Conservation (phyloP, 495 filamentous ascomycete species). For the Penicillium soppii region DNA sequence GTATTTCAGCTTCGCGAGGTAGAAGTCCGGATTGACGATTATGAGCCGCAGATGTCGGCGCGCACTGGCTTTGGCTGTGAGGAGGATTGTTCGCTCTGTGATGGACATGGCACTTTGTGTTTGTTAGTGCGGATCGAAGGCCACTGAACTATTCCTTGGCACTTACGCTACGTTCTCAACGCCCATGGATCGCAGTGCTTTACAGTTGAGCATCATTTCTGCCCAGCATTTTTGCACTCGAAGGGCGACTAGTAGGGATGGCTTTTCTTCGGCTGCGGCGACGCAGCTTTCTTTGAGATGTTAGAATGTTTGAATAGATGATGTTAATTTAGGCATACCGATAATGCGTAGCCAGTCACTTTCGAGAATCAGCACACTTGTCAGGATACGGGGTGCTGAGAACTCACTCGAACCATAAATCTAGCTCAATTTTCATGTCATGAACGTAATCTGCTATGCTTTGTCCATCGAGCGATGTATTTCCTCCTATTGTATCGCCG, state of each 20-base stretch:
- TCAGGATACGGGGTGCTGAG: no score
- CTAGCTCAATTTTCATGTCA: slow-evolving; percentile 45
- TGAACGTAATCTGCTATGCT: slow-evolving; percentile 42
- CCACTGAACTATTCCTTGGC: no score
- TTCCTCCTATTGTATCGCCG: slow-evolving; percentile 29
- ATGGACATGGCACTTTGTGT: slow-evolving; percentile 36
- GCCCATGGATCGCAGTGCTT: slow-evolving; percentile 46
- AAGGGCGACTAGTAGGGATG: slow-evolving; percentile 37
- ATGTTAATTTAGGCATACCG: slow-evolving; percentile 20
- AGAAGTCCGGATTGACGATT: slow-evolving; percentile 37
- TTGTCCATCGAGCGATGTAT: slow-evolving; percentile 18
- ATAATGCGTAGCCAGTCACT: slow-evolving; percentile 49
- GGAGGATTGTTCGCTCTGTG: slow-evolving; percentile 40
- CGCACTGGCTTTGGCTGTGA: slow-evolving; percentile 47
- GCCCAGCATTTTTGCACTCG: slow-evolving; percentile 47
- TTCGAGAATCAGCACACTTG: slow-evolving; percentile 12
- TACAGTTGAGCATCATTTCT: slow-evolving; percentile 50
- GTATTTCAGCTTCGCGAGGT: slow-evolving; percentile 50
- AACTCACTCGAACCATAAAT: slow-evolving; percentile 47
- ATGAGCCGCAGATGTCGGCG: slow-evolving; percentile 51
- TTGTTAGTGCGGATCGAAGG: neutral
- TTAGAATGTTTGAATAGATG: neutral
- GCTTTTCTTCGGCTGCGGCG: slow-evolving; percentile 30
- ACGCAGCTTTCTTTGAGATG: slow-evolving; percentile 17
- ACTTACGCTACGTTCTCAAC: slow-evolving; percentile 47